Base-by-base conservation (phyloP, 2,329 filamentous ascomycete genomes). In the Penicillium sp. region DNA sequence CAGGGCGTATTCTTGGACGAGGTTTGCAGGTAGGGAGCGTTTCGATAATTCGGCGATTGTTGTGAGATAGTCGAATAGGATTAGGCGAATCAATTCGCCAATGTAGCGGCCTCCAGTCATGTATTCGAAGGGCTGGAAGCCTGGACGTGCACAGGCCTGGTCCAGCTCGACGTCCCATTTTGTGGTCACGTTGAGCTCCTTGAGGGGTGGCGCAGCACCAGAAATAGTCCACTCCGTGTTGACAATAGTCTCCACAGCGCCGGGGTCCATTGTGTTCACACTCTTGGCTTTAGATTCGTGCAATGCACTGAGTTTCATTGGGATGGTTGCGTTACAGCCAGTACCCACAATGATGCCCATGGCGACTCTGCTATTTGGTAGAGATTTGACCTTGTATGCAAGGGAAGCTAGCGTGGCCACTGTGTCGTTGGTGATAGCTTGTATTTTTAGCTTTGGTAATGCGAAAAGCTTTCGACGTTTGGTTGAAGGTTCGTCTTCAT, bases 161-260 rank as follows among this genome's bases (percentile, higher is more conserved):
- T 91, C 88, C 6, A 94, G 79, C 55, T 80, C 74, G 10, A 77
- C 73, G 65, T 94, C 90, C 89, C 89, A 93, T 35, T 75, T 75
- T 10, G 83, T 91, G 49, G 90, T 82, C 46, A 92, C 79, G 13
- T 69, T 63, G 23, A 76, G 65, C 25, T 86, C 79, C 25, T 80
- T 77, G 51, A 93, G 75, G 0, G 89, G 87, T 7, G 80, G 77
- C n/a, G 85, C 85, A 2, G 89, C 85, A 7, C 89, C 89, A 27
- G 86, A 86, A 63, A 94, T 91, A 49, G 87, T 89, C 87, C 88
- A 92, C 72, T 94, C 90, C 0, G 90, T 93, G 67, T 93, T 93
- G 59, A 93, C 85, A 5, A 90, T 83, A 15, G 91, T 86, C 61
- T 84, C 86, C n/a, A 82, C 76, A 7, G 87, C 79, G 13, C 78